A percentile compares a stretch with the other conserved stretches of the same genome.
Evolutionary conservation across 2,329 filamentous ascomycete species (phyloP).

Genomic region (Chrysosporium queenslandicum): DNA sequence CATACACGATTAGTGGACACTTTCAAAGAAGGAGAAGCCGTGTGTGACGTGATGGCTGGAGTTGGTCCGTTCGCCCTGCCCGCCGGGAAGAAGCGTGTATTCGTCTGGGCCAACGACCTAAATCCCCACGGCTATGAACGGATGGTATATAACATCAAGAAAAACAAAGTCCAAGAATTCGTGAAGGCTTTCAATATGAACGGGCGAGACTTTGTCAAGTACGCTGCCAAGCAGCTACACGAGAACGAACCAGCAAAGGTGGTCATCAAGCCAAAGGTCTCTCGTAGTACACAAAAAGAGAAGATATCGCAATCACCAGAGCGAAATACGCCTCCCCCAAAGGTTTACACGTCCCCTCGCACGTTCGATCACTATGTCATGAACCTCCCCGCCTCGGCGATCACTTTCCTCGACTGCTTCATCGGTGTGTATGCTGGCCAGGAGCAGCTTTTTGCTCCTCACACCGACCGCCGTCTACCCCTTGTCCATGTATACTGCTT

Average conservation of each 20-base stretch:
- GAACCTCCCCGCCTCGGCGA: conserved; percentile 87
- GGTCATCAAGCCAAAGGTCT: conserved; percentile 40
- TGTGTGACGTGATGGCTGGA: conserved; percentile 95
- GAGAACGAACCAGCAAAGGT: conserved; percentile 43
- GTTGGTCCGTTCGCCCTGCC: conserved; percentile 92
- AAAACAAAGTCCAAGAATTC: conserved; percentile 70
- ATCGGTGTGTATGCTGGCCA: conserved; percentile 68
- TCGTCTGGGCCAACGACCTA: conserved; percentile 94
- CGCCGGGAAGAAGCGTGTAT: conserved; percentile 77
- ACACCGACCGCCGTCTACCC: conserved; percentile 55
- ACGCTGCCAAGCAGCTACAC: conserved; percentile 50
- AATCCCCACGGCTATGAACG: conserved; percentile 78
- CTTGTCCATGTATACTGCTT: conserved; percentile 95
- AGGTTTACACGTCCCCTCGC: conserved; percentile 44
- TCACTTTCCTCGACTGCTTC: conserved; percentile 70
- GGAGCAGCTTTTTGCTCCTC: conserved; percentile 54
- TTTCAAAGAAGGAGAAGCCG: conserved; percentile 75
- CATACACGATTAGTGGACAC: conserved; percentile 67
- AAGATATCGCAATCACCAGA: background rate
- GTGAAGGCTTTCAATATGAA: conserved; percentile 74
- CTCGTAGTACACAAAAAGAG: conserved; percentile 19
- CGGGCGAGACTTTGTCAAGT: conserved; percentile 67
- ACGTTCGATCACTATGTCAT: conserved; percentile 92
- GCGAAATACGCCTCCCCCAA: conserved; percentile 26
- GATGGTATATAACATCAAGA: conserved; percentile 57